Evolutionary conservation across 805 yeast genomes (phyloP), one percentile per base, ranked within the genome.

Genomic region (Maudiozyma barnettii): DNA sequence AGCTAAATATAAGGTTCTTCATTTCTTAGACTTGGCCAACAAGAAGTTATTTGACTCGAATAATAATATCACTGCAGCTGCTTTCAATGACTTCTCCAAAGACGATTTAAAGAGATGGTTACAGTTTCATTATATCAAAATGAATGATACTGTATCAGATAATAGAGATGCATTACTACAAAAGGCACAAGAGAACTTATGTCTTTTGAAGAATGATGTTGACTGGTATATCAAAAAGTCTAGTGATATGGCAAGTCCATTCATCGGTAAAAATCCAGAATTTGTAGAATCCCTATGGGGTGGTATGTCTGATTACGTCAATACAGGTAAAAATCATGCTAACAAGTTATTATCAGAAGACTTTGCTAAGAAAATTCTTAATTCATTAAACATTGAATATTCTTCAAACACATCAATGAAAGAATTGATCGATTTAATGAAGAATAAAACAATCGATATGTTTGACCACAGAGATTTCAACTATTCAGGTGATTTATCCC

Each of bases 51-150:
- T 67, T 45, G 73, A 73, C 48, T 66, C 65, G 44, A 58, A 66
- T 13, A 73, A 73, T 16, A 48, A 63, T 16, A 54, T 73, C 49
- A 72, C 69, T 52, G 72, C 70, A 35, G 69, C 69, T 36, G 63
- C 74, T 19, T 73, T 78, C 58, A 68, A 76, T 49, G 62, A 69
- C 16, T 78, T 83, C 83, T 62, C 77, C 3, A 68, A 74, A 22
- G 66, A 72, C 4, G 84, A 81, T 54, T 61, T 81, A 49, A 66
- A 70, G 54, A 74, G 73, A 49, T 81, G 84, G 78, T 61, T 82
- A 31, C 61, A 68, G 46, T 58, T 66, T 38, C 78, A 76, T 55
- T 75, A 74, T 26, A 59, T 71, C 37, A 60, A 64, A 13, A 55
- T 70, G 39, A 65, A 66, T 37, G 67, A 69, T 33, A 57, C 64